phyloP scores from a whole-genome alignment of 345 rosid species.

The Heritiera littoralis region DNA sequence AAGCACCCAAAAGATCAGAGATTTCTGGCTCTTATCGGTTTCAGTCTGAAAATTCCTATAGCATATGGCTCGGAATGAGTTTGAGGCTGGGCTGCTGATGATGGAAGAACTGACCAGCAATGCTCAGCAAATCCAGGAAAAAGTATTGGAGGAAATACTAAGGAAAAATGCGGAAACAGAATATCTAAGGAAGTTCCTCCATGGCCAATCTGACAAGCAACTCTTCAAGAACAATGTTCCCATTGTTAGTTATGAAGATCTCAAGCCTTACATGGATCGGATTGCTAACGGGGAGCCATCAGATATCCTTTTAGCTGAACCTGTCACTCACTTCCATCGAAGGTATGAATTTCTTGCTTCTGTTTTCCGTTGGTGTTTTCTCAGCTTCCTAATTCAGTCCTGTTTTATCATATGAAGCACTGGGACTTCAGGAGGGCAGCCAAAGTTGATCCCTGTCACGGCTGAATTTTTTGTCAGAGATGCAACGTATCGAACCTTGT shows the following conservation, averaged over 20 bases:
- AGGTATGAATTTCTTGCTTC: conserved; percentile 43
- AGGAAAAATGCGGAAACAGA: conserved; percentile 51
- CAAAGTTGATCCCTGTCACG: conserved; percentile 91
- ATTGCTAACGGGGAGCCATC: conserved; percentile 72
- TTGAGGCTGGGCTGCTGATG: conserved; percentile 25
- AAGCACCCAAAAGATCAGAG: no score
- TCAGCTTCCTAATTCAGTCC: no score
- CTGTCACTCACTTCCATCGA: conserved; percentile 67
- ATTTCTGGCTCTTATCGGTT: no score
- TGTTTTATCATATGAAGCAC: conserved; percentile 49
- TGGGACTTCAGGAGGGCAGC: conserved; percentile 89
- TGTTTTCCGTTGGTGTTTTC: neutral
- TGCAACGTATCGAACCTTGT: conserved; percentile 69
- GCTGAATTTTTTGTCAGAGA: conserved; percentile 56
- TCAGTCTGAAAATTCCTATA: no score
- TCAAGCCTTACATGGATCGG: conserved; percentile 66
- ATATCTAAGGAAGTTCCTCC: conserved; percentile 55
- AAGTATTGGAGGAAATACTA: conserved; percentile 58
- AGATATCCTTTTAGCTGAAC: conserved; percentile 61
- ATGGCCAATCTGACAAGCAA: conserved; percentile 43
- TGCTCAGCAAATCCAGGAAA: conserved; percentile 56
- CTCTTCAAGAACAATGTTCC: conserved; percentile 70
- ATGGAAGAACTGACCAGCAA: conserved; percentile 69
- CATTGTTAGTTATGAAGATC: conserved; percentile 73
- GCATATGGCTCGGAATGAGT: neutral